These are phyloP conservation scores for Endocladia muricata DNA, from an alignment of 31 red algal species.

Conservation along the genomic window DNA sequence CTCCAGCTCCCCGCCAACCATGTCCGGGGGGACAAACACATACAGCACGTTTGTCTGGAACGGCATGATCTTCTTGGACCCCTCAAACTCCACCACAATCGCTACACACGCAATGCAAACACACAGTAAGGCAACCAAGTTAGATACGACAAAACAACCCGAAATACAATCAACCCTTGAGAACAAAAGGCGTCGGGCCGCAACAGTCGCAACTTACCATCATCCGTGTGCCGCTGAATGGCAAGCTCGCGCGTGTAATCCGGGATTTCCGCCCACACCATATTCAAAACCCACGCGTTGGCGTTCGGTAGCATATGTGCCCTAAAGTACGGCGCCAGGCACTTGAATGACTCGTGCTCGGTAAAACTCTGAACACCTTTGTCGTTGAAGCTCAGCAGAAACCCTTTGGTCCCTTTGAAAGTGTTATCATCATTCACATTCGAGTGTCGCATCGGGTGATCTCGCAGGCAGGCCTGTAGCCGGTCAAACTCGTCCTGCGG, in stretches of 20 bases:
- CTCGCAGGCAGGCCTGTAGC: conserved; percentile 31
- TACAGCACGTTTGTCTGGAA: conserved; percentile 49
- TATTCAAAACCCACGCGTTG: conserved; percentile 44
- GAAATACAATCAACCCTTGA: neutral
- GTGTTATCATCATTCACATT: conserved; percentile 40
- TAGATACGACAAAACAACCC: neutral
- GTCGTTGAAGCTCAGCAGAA: conserved; percentile 41
- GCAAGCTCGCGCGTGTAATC: conserved; percentile 24
- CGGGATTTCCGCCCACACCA: conserved; percentile 47
- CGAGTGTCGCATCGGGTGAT: conserved; percentile 35
- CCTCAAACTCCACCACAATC: conserved; percentile 22
- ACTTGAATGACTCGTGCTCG: conserved; percentile 6
- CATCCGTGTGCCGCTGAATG: conserved; percentile 43
- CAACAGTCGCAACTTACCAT: conserved; percentile 16
- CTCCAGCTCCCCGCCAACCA: conserved; percentile 45
- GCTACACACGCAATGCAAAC: neutral
- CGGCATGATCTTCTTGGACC: conserved; percentile 41
- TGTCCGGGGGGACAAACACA: conserved; percentile 30
- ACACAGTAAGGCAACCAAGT: neutral
- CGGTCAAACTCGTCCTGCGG: conserved; percentile 20
- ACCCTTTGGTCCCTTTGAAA: conserved; percentile 41
- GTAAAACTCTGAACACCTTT: conserved; percentile 13
- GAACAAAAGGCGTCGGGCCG: neutral
- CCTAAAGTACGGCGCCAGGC: conserved; percentile 12
- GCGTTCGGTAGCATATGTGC: conserved; percentile 17